phyloP scores from a whole-genome alignment of 164 flowering plant genomes.

The Pachysandra terminalis region DNA sequence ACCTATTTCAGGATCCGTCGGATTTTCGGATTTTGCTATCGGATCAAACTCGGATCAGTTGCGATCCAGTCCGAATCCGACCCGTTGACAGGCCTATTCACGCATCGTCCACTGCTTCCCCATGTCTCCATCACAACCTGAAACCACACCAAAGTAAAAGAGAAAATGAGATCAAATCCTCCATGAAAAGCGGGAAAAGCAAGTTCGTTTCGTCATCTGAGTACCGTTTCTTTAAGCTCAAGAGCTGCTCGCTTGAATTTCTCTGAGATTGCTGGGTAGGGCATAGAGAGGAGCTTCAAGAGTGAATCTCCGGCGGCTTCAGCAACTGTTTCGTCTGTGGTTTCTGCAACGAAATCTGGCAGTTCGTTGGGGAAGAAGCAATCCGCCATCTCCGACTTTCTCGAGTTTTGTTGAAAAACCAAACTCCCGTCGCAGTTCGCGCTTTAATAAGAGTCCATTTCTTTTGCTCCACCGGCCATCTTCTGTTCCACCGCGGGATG shows the following conservation, averaged over 20 bases:
- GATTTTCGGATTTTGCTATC: too few species aligned
- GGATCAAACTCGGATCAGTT: too few species aligned
- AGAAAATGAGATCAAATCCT: not conserved
- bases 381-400: constrained; percentile 46
- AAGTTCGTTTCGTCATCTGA: not conserved
- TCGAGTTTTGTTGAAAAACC: not conserved
- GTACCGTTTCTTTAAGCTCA: constrained; percentile 55
- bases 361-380: constrained; percentile 64
- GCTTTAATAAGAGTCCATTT: too few species aligned
- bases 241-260: constrained; percentile 43
- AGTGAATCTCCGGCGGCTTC: constrained; percentile 32
- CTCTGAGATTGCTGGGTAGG: constrained; percentile 35
- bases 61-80: too few species aligned
- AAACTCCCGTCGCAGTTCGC: too few species aligned
- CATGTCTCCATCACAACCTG: constrained; percentile 58
- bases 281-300: constrained; percentile 49
- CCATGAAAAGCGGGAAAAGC: not conserved
- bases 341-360: constrained; percentile 40
- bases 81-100: too few species aligned
- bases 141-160: constrained; percentile 11
- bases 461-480: too few species aligned
- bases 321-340: constrained; percentile 1
- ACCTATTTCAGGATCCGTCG: too few species aligned
- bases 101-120: constrained; percentile 28
- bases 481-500: too few species aligned